Percentiles rank a stretch among this genome's conserved stretches.
phyloP scores from a whole-genome alignment of 2,329 filamentous ascomycete genomes.

The Cladophialophora yegresii region DNA sequence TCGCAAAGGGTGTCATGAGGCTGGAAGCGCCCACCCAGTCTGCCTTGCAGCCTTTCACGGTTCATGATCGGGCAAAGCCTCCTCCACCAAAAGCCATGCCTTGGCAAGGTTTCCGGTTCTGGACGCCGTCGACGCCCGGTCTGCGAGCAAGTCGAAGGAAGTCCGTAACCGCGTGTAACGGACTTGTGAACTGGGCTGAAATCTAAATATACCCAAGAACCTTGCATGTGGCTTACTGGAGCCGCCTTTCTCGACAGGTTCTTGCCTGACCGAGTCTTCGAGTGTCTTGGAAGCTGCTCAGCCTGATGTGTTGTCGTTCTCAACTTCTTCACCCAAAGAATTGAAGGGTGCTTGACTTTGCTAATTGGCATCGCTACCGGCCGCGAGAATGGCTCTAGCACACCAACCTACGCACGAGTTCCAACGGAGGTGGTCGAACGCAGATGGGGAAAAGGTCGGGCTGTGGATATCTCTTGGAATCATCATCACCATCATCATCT shows the following conservation, averaged over 20 bases:
- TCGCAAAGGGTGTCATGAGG: background rate
- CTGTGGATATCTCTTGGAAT: conserved; percentile 4
- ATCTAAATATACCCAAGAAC: background rate
- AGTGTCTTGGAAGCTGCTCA: background rate
- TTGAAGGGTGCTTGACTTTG: background rate
- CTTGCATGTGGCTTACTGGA: background rate
- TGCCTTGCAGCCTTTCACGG: background rate
- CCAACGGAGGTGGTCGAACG: conserved; percentile 2
- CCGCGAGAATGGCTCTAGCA: background rate
- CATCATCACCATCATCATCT: background rate
- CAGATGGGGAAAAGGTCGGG: conserved; percentile 7
- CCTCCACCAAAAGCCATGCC: background rate
- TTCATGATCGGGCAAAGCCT: background rate
- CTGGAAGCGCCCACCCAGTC: background rate
- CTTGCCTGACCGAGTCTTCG: background rate
- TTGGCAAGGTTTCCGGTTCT: background rate
- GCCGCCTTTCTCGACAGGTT: background rate
- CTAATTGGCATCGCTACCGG: background rate
- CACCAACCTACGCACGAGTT: background rate
- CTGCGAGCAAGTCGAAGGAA: background rate
- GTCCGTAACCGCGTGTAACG: background rate
- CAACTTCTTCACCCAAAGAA: background rate
- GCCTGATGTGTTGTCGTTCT: background rate
- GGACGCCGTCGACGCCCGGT: background rate
- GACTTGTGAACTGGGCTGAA: background rate